phyloP scores from a whole-genome alignment of 1,139 yeast genomes.

The Protomyces macrosporus region DNA sequence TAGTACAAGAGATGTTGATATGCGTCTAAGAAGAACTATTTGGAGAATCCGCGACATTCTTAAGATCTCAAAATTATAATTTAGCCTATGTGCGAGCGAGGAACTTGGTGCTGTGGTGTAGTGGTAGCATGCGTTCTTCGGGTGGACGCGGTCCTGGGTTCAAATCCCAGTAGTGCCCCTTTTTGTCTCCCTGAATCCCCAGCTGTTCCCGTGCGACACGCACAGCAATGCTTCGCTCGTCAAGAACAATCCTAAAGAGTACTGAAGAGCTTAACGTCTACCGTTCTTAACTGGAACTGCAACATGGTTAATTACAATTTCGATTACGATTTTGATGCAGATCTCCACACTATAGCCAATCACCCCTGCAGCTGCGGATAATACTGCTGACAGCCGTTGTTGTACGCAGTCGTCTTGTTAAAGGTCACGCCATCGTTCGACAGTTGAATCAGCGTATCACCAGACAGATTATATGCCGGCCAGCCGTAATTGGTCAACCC shows the following conservation, averaged over 20 bases:
- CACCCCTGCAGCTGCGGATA: background rate
- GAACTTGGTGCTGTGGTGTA: background rate
- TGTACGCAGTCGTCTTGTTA: background rate
- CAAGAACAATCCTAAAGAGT: no score
- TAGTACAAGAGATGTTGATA: no score
- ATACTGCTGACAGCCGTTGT: background rate
- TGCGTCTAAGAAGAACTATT: no score
- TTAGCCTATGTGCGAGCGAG: no score
- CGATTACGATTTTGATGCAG: no score
- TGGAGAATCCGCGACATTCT: no score
- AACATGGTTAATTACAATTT: no score
- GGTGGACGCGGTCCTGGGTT: constrained; percentile 1
- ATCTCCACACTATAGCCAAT: background rate
- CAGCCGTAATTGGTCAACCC: constrained; percentile 17
- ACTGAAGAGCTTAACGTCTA: no score
- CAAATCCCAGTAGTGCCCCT: background rate
- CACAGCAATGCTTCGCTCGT: no score
- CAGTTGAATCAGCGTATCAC: constrained; percentile 11
- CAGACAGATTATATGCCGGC: constrained; percentile 8
- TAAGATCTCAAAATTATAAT: no score
- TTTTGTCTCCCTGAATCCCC: background rate
- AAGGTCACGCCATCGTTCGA: background rate
- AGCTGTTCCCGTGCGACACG: no score
- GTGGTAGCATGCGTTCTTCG: background rate
- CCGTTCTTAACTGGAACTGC: no score